Base-by-base conservation (phyloP, 306 rosid species). In the Cucumis hystrix region DNA sequence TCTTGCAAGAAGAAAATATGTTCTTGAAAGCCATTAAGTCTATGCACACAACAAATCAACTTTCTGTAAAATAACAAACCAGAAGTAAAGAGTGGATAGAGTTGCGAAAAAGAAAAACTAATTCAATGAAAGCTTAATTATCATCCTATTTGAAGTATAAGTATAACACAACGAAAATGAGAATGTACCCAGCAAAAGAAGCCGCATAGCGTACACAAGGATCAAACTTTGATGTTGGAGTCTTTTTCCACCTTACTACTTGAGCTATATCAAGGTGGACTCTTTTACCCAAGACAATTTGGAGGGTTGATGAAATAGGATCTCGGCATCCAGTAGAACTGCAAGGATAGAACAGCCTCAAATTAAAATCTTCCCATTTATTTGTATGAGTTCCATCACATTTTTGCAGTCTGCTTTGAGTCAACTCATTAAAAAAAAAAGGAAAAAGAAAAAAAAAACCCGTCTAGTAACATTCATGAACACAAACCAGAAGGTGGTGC, bases 271-370 rank as follows among this genome's bases (percentile, higher is more conserved):
- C 98, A 79, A 94, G 96, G 85, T 77, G 68, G 72, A 94, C 91
- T 79, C 85, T 89, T 86, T 88, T 90, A 75, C 98, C 98, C 62
- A 92, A 87, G 81, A 90, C 95, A 80, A 94, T 90, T 68, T 92
- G 97, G 84, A 94, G 80, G 67, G 97, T 91, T 61, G 98, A 94
- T 80, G 93, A 92, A 65, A 86, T 75, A 61, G 96, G 93, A 90
- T 94, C 98, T 88, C 97, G 93, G 80, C 79, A 40, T 78, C 98
- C 98, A 65, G 98, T 94, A 60, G 97, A 90, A 82, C 98, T 94
- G 84, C 87, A 85, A 83, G 82, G 82, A 59, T 25, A 59, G 39
- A 57, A 40, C 70, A 58, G 67, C 55, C 15, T 49, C 76, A 70
- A 63, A 67, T 20, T n/a, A 41, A 67, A 67, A 40, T 40, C 33